phyloP scores from a whole-genome alignment of 2,329 filamentous ascomycete genomes.

The Epichloe amarillans region DNA sequence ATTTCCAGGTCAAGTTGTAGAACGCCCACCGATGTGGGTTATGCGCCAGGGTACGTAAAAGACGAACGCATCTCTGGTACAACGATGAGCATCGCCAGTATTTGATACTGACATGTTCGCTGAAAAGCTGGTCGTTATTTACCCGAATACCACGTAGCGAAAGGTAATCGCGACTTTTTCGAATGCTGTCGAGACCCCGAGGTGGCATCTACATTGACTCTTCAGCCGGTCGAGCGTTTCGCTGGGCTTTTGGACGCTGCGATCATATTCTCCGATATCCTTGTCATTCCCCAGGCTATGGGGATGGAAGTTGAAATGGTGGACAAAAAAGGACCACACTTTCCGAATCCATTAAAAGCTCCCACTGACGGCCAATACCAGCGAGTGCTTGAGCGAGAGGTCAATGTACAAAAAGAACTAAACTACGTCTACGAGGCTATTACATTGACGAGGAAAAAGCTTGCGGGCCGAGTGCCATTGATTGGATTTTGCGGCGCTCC shows the following conservation, averaged over 20 bases:
- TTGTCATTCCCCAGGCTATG: constrained; percentile 95
- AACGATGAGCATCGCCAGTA: not conserved
- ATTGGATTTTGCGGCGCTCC: constrained; percentile 96
- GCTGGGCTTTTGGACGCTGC: constrained; percentile 84
- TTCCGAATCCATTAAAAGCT: constrained; percentile 68
- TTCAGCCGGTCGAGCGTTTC: constrained; percentile 90
- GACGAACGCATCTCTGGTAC: not conserved
- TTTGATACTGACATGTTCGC: not conserved
- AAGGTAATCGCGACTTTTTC: constrained; percentile 92
- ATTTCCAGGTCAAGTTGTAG: constrained; percentile 67
- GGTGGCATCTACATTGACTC: constrained; percentile 80
- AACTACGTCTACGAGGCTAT: constrained; percentile 96
- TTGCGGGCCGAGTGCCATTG: constrained; percentile 76
- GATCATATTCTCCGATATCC: constrained; percentile 97
- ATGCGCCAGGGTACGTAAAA: constrained; percentile 78
- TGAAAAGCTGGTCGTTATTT: constrained; percentile 79
- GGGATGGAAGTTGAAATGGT: constrained; percentile 99
- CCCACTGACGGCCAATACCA: constrained; percentile 76
- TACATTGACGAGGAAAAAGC: constrained; percentile 75
- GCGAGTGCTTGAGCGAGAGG: constrained; percentile 59
- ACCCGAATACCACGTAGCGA: constrained; percentile 93
- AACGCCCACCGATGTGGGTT: constrained; percentile 93
- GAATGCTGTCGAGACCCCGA: constrained; percentile 91
- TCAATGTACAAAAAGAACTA: constrained; percentile 75
- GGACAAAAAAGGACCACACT: constrained; percentile 91